A percentile compares a stretch with the other conserved stretches of the same genome.
These are phyloP conservation scores for Sideroxylon spinosum DNA, from an alignment of 179 eudicot species.

Conservation along the genomic window DNA sequence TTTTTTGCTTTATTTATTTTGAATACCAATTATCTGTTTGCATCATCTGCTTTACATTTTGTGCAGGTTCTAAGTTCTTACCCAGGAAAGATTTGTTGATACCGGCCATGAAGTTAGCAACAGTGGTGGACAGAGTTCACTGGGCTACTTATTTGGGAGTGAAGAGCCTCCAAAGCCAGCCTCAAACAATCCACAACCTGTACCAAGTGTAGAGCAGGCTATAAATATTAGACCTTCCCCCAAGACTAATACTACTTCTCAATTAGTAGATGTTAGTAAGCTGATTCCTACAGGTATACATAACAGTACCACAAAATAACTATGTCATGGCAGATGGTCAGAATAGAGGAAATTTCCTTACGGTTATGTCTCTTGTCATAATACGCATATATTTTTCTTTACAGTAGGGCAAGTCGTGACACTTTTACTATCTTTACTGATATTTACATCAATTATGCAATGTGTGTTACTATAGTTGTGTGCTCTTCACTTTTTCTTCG, in stretches of 20 bases:
- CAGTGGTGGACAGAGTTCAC: conserved; percentile 72
- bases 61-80: conserved; percentile 8
- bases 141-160: conserved; percentile 64
- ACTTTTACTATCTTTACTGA: background rate
- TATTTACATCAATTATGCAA: background rate
- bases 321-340: conserved; percentile 64
- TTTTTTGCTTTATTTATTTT: background rate
- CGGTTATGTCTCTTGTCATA: conserved; percentile 37
- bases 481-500: too few relatives aligned
- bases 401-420: background rate
- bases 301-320: conserved; percentile 48
- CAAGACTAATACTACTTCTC: conserved; percentile 32
- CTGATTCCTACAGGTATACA: conserved; percentile 66
- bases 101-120: conserved; percentile 78
- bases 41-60: background rate
- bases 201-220: conserved; percentile 25
- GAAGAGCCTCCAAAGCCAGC: conserved; percentile 60
- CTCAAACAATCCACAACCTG: conserved; percentile 27
- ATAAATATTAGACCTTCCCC: conserved; percentile 31
- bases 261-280: conserved; percentile 37
- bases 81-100: background rate
- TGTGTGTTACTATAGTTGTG: background rate
- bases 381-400: background rate
- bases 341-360: conserved; percentile 68
- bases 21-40: background rate